These are phyloP conservation scores for Hypoxylon sp. DNA, from an alignment of 2,329 filamentous ascomycete species.

Conservation along the genomic window DNA sequence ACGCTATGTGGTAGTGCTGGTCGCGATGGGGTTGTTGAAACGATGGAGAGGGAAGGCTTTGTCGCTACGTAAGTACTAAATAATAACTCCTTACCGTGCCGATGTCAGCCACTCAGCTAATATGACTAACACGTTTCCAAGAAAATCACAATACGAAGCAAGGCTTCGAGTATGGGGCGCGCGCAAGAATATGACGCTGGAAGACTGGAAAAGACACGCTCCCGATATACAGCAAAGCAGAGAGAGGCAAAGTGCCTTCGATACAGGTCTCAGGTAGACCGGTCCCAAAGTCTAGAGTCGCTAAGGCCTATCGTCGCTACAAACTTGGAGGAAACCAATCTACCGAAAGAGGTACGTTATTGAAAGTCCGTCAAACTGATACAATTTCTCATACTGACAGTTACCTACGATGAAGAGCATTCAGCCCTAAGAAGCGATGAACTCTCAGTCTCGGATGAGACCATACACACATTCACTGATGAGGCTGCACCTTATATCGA, in stretches of 20 bases:
- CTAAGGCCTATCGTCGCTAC: constrained; percentile 11
- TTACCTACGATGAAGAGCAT: background rate
- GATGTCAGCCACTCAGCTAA: background rate
- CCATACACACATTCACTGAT: background rate
- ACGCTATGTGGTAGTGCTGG: background rate
- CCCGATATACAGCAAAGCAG: background rate
- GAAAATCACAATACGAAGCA: constrained; percentile 23
- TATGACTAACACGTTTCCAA: background rate
- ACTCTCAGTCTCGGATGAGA: background rate
- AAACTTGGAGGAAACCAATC: background rate
- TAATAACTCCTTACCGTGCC: background rate
- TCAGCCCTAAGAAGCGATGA: background rate
- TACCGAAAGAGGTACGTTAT: background rate
- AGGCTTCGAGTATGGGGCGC: background rate
- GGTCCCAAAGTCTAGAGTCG: background rate
- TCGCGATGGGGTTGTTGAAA: background rate
- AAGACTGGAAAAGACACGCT: background rate
- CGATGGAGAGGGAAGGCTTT: background rate
- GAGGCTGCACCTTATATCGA: background rate
- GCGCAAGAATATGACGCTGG: constrained; percentile 15
- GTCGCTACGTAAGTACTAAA: background rate
- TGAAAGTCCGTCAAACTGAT: too few relatives aligned
- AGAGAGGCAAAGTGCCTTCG: background rate
- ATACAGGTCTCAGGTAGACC: constrained; percentile 3
- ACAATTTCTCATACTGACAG: too few relatives aligned